These are phyloP conservation scores for Neofusicoccum cordaticola DNA, from an alignment of 2,329 filamentous ascomycete genomes.

Conservation along the genomic window DNA sequence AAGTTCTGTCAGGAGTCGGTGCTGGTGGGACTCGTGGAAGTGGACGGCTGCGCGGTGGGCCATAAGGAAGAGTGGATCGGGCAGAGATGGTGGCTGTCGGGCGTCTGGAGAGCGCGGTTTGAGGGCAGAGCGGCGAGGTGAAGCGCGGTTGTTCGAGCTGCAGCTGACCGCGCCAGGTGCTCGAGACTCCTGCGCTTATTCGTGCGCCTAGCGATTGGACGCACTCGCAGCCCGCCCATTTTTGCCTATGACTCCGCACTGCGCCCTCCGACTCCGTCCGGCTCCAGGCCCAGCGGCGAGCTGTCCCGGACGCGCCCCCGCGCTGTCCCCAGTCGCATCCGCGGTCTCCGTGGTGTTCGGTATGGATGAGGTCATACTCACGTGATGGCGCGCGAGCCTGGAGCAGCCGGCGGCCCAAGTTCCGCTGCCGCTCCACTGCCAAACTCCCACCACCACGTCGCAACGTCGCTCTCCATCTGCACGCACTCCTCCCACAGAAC, in stretches of 20 bases:
- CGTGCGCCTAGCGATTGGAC: conserved; percentile 13
- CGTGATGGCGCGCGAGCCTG: not conserved
- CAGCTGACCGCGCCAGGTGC: conserved; percentile 9
- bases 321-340: not conserved
- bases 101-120: not conserved
- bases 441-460: not conserved
- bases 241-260: not conserved
- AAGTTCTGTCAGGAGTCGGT: not conserved
- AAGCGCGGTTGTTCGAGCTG: not conserved
- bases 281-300: not conserved
- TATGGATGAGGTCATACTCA: not conserved
- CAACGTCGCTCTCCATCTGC: no score
- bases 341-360: not conserved
- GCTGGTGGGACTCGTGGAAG: not conserved
- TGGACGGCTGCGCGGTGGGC: not conserved
- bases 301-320: not conserved
- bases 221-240: not conserved
- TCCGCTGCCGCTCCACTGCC: not conserved
- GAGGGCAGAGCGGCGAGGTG: not conserved
- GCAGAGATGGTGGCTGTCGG: not conserved
- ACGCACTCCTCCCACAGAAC: no score
- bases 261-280: not conserved
- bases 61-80: conserved; percentile 8
- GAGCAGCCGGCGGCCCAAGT: not conserved
- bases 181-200: conserved; percentile 9